Percentiles rank a stretch among this genome's conserved stretches.
Evolutionary conservation across 2,329 filamentous ascomycete species (phyloP).

Genomic region (Metarhizium guizhouense): DNA sequence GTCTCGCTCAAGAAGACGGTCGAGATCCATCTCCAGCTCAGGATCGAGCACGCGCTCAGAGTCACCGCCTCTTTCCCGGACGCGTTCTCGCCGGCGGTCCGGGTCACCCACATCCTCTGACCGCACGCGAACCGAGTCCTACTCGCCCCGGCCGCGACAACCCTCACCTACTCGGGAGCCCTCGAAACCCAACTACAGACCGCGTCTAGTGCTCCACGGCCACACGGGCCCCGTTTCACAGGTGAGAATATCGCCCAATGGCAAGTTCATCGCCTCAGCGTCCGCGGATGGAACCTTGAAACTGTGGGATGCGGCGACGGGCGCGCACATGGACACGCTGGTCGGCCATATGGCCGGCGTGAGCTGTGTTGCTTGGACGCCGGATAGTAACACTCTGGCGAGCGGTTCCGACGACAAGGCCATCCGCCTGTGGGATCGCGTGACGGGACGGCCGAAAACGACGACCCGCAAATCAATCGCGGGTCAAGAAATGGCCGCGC

Average conservation of each 20-base stretch:
- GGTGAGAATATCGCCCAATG: slow-evolving; percentile 86
- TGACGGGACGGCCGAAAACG: slow-evolving; percentile 47
- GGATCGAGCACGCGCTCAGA: slow-evolving; percentile 29
- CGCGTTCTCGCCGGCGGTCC: slow-evolving; percentile 21
- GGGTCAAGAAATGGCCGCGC: slow-evolving; percentile 39
- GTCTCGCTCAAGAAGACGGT: slow-evolving; percentile 19
- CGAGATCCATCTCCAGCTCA: slow-evolving; percentile 25
- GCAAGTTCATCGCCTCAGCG: slow-evolving; percentile 78
- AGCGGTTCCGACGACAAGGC: slow-evolving; percentile 94
- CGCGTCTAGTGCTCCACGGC: slow-evolving; percentile 63
- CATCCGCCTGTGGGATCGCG: slow-evolving; percentile 82
- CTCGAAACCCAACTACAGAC: slow-evolving; percentile 55
- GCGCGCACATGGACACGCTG: slow-evolving; percentile 75
- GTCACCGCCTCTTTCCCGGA: slow-evolving; percentile 22
- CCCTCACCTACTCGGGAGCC: slow-evolving; percentile 38
- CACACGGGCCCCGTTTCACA: slow-evolving; percentile 74
- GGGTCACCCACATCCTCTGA: slow-evolving; percentile 20
- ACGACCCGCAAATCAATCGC: slow-evolving; percentile 29
- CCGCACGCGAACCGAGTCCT: slow-evolving; percentile 16
- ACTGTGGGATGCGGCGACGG: slow-evolving; percentile 77
- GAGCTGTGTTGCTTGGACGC: slow-evolving; percentile 88
- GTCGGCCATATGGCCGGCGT: slow-evolving; percentile 91
- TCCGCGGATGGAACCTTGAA: slow-evolving; percentile 87
- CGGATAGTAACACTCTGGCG: slow-evolving; percentile 78
- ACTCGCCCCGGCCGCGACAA: slow-evolving; percentile 10